Evolutionary conservation across 2,329 filamentous ascomycete genomes (phyloP), one percentile per base, ranked within the genome.

Genomic region (Samsoniella hepiali): DNA sequence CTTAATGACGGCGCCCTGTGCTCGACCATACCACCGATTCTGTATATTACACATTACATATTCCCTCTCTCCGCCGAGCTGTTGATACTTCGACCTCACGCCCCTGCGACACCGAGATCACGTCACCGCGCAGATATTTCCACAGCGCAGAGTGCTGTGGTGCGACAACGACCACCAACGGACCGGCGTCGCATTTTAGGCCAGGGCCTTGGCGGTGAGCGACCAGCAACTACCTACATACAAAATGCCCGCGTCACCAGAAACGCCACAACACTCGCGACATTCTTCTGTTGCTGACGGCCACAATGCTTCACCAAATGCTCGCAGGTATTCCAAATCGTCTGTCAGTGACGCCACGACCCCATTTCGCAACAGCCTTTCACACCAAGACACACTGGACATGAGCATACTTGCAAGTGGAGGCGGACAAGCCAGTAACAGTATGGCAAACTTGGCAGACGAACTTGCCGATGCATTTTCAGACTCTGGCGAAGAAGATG

Each of bases 361-460:
- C 1, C 80, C 82, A 53, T 75, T 80, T 55, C 77, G 79, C 59
- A 78, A 76, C 68, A 82, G 80, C 69, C 80, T 80, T 68, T 79
- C 78, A 69, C 79, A 82, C 61, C 75, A 78, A 64, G 82, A 84
- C 68, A 72, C 71, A 42, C 72, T 79, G n/a, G 79, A 82, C 61
- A 73, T 84, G 58, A 75, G 75, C 63, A 73, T 78, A n/a, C 78
- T 82, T 55, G 74, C 76, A 64, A 74, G 72, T 62, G 77, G 75
- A 49, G 80, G 75, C 44, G 74, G 74, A 53, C 76, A 74, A 31
- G 73, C 73, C 3, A 78, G 77, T 57, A 85, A 85, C 65, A 88
- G 88, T 9, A 79, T 92, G 66, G 91, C 91, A 38, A 93, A 92
- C 69, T 75, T 95, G 56, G 91, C 91, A 1, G 91, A 94, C 74